These are phyloP conservation scores for Periglandula ipomoeae DNA, from an alignment of 2,329 filamentous ascomycete genomes.

Conservation along the genomic window DNA sequence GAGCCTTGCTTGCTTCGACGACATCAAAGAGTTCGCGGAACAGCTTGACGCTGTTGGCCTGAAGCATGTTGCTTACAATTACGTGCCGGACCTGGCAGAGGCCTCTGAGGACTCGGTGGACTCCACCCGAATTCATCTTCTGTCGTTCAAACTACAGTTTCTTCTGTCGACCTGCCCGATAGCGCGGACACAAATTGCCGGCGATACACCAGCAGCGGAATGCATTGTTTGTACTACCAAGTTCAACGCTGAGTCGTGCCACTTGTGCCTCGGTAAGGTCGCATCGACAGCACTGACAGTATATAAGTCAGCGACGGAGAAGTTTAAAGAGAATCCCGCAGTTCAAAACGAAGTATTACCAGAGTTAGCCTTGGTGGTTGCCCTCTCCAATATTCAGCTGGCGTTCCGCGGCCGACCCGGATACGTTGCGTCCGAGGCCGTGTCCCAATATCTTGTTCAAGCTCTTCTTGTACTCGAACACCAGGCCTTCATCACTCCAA, in stretches of 20 bases:
- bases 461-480: conserved; percentile 41
- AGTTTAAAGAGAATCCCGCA: conserved; percentile 2
- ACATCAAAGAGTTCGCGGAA: conserved; percentile 35
- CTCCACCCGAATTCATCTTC: conserved; percentile 20
- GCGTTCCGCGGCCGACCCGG: conserved; percentile 14
- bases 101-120: conserved; percentile 15
- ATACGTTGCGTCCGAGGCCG: conserved; percentile 10
- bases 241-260: conserved; percentile 13
- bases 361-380: conserved; percentile 26
- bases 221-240: conserved; percentile 17
- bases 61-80: conserved; percentile 28
- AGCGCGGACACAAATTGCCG: conserved; percentile 14
- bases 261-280: conserved; percentile 16
- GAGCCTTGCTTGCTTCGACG: conserved; percentile 35
- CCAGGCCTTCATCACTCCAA: conserved; percentile 35
- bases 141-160: conserved; percentile 36
- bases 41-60: conserved; percentile 31
- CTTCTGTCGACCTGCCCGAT: conserved; percentile 30
- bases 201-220: conserved; percentile 12
- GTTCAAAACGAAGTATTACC: conserved; percentile 16
- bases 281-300: conserved; percentile 14
- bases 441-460: conserved; percentile 31
- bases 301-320: conserved; percentile 8
- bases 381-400: conserved; percentile 24
- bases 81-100: conserved; percentile 23